Percentiles rank a stretch among this genome's conserved stretches.
These are phyloP conservation scores for Dioscorea alata DNA, from an alignment of 106 monocot species.

Conservation along the genomic window DNA sequence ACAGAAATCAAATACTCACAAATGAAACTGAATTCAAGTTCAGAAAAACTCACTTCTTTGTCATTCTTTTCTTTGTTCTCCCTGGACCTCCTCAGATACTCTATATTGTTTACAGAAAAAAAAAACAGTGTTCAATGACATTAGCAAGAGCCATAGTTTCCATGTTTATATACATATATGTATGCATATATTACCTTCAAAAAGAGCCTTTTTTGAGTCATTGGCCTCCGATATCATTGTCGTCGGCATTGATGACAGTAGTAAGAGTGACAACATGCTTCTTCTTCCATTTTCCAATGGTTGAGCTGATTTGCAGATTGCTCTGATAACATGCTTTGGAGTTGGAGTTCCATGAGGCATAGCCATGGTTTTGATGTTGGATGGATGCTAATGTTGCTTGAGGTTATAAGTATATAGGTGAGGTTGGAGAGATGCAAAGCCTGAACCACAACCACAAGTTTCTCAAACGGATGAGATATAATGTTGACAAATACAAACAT, in stretches of 20 bases:
- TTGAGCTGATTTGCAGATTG: not conserved
- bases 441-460: too few relatives aligned
- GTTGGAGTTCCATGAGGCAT: not conserved
- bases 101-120: constrained; percentile 17
- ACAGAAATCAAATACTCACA: not conserved
- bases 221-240: constrained; percentile 28
- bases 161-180: too few relatives aligned
- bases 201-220: constrained; percentile 49
- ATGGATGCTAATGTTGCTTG: too few relatives aligned
- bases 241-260: constrained; percentile 2
- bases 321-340: not conserved
- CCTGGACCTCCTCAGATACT: constrained; percentile 69
- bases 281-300: constrained; percentile 35
- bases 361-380: not conserved
- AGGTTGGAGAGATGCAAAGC: too few relatives aligned
- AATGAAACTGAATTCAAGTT: not conserved
- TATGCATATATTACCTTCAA: constrained; percentile 36
- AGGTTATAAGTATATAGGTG: too few relatives aligned
- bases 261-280: constrained; percentile 21
- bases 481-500: too few relatives aligned
- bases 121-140: not conserved
- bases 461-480: too few relatives aligned
- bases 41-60: constrained; percentile 56
- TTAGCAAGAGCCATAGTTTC: too few relatives aligned
- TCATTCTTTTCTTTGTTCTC: constrained; percentile 77